These are phyloP conservation scores for Sphaerulina populicola DNA, from an alignment of 2,329 filamentous ascomycete species.

Conservation along the genomic window DNA sequence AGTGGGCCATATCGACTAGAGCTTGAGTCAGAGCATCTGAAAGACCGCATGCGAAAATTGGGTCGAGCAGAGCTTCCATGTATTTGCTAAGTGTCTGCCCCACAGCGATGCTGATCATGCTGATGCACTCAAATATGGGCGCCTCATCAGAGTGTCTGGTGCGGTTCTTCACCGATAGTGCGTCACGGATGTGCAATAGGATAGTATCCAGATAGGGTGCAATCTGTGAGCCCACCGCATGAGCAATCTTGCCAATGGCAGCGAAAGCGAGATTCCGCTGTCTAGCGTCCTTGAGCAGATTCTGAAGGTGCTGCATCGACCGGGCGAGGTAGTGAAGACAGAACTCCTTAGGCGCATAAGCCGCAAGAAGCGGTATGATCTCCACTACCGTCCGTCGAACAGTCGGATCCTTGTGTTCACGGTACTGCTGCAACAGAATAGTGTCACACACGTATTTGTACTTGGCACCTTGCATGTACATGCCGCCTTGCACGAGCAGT, in stretches of 20 bases:
- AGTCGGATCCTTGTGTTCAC: constrained; percentile 81
- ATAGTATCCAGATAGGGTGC: constrained; percentile 92
- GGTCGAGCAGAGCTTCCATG: constrained; percentile 89
- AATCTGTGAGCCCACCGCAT: constrained; percentile 91
- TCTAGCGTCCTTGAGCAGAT: constrained; percentile 89
- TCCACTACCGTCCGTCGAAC: constrained; percentile 84
- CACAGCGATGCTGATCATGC: constrained; percentile 87
- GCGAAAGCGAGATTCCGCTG: constrained; percentile 90
- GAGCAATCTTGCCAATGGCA: constrained; percentile 91
- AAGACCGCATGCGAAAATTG: constrained; percentile 92
- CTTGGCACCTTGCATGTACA: constrained; percentile 92
- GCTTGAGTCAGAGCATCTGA: constrained; percentile 92
- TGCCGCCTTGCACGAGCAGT: constrained; percentile 84
- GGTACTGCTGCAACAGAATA: constrained; percentile 64
- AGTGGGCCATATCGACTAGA: constrained; percentile 96
- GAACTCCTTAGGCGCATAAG: constrained; percentile 86
- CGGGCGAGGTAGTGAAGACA: constrained; percentile 79
- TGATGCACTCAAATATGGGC: constrained; percentile 95
- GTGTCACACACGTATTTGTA: constrained; percentile 91
- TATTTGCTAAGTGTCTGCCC: constrained; percentile 97
- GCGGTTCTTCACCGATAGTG: constrained; percentile 68
- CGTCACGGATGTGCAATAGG: constrained; percentile 85
- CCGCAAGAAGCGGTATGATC: constrained; percentile 84
- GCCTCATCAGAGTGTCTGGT: constrained; percentile 54
- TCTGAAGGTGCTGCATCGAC: constrained; percentile 93